Evolutionary conservation across 768 basidiomycete genomes (phyloP).

Genomic region (Naganishia friedmannii): DNA sequence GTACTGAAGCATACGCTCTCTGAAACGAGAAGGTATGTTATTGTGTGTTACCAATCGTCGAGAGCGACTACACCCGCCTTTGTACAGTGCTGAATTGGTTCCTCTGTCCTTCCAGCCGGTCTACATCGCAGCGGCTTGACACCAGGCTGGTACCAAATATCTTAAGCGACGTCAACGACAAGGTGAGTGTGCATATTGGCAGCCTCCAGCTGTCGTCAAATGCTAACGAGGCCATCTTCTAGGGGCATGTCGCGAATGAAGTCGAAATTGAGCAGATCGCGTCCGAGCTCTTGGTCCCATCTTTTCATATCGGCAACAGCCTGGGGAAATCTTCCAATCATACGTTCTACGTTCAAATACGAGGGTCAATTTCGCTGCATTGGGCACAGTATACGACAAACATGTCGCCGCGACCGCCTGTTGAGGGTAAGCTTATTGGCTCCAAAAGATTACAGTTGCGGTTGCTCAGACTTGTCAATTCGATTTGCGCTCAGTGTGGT

Average conservation of each 20-base stretch:
- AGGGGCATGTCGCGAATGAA: conserved; percentile 98
- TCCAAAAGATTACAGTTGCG: not conserved
- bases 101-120: conserved; percentile 55
- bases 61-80: not conserved
- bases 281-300: conserved; percentile 47
- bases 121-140: conserved; percentile 86
- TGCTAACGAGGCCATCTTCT: conserved; percentile 23
- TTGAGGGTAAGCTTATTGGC: conserved; percentile 69
- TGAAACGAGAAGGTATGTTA: conserved; percentile 67
- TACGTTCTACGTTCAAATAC: conserved; percentile 93
- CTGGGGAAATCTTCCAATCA: conserved; percentile 64
- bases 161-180: conserved; percentile 84
- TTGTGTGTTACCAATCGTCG: conserved; percentile 15
- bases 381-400: conserved; percentile 92
- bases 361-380: conserved; percentile 91
- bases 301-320: conserved; percentile 35
- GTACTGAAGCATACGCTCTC: conserved; percentile 80
- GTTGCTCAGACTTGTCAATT: not conserved
- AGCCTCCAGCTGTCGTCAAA: too few relatives aligned
- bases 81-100: not conserved
- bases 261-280: conserved; percentile 95
- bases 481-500: conserved; percentile 70
- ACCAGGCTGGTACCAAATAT: conserved; percentile 93
- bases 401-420: conserved; percentile 89
- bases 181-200: conserved; percentile 58